Evolutionary conservation across 208 protist species (phyloP).

Genomic region (Angomonas desouzai): DNA sequence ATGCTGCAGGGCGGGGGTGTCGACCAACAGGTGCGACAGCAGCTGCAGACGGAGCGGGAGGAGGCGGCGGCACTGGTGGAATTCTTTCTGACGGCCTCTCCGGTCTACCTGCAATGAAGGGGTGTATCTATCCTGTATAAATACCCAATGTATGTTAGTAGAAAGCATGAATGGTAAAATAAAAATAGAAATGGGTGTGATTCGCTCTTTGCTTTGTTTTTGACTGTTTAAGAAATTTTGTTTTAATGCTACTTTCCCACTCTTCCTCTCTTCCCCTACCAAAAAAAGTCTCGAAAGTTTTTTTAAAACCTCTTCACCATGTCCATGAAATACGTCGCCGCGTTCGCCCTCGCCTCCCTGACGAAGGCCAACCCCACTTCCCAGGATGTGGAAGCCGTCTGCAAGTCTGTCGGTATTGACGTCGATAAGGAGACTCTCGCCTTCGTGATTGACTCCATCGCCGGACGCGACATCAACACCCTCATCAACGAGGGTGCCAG

Average conservation of each 20-base stretch:
- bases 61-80: constrained; percentile 62
- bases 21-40: constrained; percentile 58
- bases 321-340: constrained; percentile 93
- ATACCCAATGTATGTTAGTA: too few species aligned
- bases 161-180: too few species aligned
- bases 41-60: constrained; percentile 62
- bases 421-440: constrained; percentile 76
- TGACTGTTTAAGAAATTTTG: background rate
- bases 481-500: constrained; percentile 79
- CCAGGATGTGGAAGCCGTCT: constrained; percentile 82
- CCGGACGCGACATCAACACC: constrained; percentile 40
- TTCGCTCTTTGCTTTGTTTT: too few species aligned
- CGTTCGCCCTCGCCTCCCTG: constrained; percentile 87
- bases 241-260: constrained; percentile 14
- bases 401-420: constrained; percentile 81
- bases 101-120: constrained; percentile 34
- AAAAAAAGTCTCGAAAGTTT: constrained; percentile 3
- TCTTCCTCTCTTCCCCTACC: constrained; percentile 9
- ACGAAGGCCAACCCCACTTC: constrained; percentile 74
- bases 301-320: constrained; percentile 2
- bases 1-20: constrained; percentile 42
- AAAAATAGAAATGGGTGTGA: too few species aligned
- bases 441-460: constrained; percentile 78
- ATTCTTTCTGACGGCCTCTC: constrained; percentile 69
- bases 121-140: too few species aligned